Base-by-base conservation (phyloP, 2,329 filamentous ascomycete genomes). In the Dactylellina drechsleri region DNA sequence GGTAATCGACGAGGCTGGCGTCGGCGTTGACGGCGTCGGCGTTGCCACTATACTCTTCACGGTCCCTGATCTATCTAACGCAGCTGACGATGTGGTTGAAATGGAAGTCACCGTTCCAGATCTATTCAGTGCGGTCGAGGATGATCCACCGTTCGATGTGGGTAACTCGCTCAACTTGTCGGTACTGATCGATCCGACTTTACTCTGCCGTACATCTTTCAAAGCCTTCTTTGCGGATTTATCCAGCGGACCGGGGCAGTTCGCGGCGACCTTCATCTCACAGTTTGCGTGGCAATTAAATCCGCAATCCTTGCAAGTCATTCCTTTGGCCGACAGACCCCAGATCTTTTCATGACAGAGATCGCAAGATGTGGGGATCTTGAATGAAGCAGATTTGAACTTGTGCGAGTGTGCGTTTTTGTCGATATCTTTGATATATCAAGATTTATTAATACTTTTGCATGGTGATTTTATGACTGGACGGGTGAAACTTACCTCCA, bases 211-310 rank as follows among this genome's bases (percentile, higher is more conserved):
- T 60, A 77, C 78, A 47, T 78, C 78, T 18, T 79, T 79, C 78
- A 96, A 86, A 80, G 93, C 96, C 85, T 97, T 99, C 84, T 90
- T 93, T 79, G 97, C 93, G 77, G 98, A 95, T 82, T 98, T 99
- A 77, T 86, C 90, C 81, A 95, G 89, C 80, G 98, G 95, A 58
- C 95, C 95, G 0, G 95, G 95, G 80, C 95, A 99, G 81, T 97
- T 92, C 6, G 95, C 91, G 0, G 95, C 93, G 0, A 98, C 95
- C 83, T 98, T 99, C 90, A 99, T 95, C 84, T 99, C 92, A 82
- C 95, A 99, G 83, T 99, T 99, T 85, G 90, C 96, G 83, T 99
- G 95, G 81, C 95, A 99, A 1, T 93, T 97, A 83, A 97, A 99
- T 40, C 96, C 95, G 80, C 95, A 99, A 82, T 98, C 94, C 78